These are phyloP conservation scores for Lentithecium fluviatile DNA, from an alignment of 495 filamentous ascomycete genomes.

Conservation along the genomic window DNA sequence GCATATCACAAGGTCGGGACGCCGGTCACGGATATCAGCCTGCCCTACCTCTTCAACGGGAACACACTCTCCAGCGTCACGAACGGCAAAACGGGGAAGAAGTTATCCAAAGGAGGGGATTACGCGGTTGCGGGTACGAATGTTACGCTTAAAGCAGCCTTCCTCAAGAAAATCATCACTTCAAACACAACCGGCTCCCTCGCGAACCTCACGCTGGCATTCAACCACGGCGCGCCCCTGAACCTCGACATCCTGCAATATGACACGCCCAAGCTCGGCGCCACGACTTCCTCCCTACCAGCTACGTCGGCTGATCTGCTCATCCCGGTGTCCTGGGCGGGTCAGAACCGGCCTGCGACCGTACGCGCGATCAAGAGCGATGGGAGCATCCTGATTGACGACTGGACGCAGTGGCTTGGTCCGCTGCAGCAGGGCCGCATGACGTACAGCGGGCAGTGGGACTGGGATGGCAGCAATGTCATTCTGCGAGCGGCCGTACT, in stretches of 20 bases:
- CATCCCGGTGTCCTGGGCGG: slow-evolving; percentile 56
- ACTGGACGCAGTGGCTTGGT: slow-evolving; percentile 58
- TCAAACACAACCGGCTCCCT: slow-evolving; percentile 47
- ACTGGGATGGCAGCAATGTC: slow-evolving; percentile 49
- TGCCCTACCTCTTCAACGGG: slow-evolving; percentile 55
- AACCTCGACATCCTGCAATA: slow-evolving; percentile 53
- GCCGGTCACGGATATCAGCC: slow-evolving; percentile 43
- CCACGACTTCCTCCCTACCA: slow-evolving; percentile 47
- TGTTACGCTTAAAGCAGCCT: slow-evolving; percentile 52
- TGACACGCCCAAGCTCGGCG: slow-evolving; percentile 47
- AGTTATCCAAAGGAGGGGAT: slow-evolving; percentile 46
- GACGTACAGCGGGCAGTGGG: slow-evolving; percentile 54
- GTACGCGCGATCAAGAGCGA: slow-evolving; percentile 54
- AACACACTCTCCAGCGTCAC: slow-evolving; percentile 53
- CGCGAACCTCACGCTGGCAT: slow-evolving; percentile 53
- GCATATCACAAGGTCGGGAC: slow-evolving; percentile 56
- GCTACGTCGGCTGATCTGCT: slow-evolving; percentile 46
- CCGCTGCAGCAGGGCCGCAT: slow-evolving; percentile 54
- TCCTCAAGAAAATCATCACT: slow-evolving; percentile 49
- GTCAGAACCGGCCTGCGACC: slow-evolving; percentile 50
- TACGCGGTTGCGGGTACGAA: slow-evolving; percentile 48
- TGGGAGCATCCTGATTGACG: slow-evolving; percentile 54
- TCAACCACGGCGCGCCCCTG: slow-evolving; percentile 51
- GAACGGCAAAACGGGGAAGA: slow-evolving; percentile 33
- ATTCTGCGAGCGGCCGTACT: slow-evolving; percentile 49